Evolutionary conservation across 495 filamentous ascomycete species (phyloP).

Genomic region (Penicillium canescens): DNA sequence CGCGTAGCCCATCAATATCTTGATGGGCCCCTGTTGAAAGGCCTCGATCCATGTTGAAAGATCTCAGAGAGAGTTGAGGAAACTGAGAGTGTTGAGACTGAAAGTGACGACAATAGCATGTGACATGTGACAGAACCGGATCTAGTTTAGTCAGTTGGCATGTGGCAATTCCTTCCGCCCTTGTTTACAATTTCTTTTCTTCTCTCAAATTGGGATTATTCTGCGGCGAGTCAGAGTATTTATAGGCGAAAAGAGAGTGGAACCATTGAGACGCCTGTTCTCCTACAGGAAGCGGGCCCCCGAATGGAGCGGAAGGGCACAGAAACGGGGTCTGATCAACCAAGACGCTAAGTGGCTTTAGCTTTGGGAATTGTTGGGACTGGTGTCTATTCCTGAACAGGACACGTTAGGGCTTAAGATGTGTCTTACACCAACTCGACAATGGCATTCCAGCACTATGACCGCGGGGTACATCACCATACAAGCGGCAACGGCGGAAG

Average conservation of each 20-base stretch:
- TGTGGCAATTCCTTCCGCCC: neutral
- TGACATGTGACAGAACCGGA: constrained; percentile 27
- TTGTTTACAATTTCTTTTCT: neutral
- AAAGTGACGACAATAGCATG: constrained; percentile 33
- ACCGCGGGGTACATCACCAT: constrained; percentile 3
- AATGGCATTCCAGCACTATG: neutral
- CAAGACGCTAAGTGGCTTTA: constrained; percentile 7
- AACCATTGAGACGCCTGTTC: constrained; percentile 10
- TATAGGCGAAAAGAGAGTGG: constrained; percentile 18
- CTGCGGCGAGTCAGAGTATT: constrained; percentile 9
- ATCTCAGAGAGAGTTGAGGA: constrained; percentile 11
- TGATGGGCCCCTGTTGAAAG: constrained; percentile 46
- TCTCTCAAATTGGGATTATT: neutral
- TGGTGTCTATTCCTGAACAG: neutral
- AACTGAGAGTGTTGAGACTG: constrained; percentile 18
- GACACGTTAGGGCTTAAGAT: neutral
- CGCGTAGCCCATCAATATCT: constrained; percentile 42
- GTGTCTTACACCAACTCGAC: neutral
- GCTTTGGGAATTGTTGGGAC: constrained; percentile 5
- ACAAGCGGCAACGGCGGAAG: constrained; percentile 22
- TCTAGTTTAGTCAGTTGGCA: constrained; percentile 23
- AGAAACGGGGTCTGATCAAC: constrained; percentile 21
- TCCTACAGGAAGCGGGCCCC: constrained; percentile 22
- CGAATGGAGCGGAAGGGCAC: constrained; percentile 32
- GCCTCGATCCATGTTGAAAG: constrained; percentile 42